A percentile compares a stretch with the other conserved stretches of the same genome.
Conservation (phyloP, 257 asterid genomes). For the Petrea volubilis region DNA sequence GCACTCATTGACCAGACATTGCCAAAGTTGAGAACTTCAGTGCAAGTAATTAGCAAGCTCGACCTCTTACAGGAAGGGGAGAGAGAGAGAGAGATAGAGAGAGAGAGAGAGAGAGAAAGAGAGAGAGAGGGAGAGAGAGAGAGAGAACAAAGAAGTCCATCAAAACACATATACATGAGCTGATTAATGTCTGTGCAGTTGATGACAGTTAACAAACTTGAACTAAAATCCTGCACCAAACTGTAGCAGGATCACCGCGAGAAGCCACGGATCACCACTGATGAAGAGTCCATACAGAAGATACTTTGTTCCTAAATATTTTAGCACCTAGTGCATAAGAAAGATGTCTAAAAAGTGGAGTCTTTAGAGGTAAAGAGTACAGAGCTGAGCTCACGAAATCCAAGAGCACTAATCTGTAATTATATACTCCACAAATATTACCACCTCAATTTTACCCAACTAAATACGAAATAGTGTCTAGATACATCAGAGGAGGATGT, state of each 20-base stretch:
- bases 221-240: slow-evolving; percentile 1
- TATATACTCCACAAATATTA: neutral
- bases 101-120: no score
- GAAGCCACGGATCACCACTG: no score
- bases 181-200: neutral
- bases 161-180: no score
- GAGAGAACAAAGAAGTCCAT: no score
- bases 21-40: neutral
- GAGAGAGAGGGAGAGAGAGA: no score
- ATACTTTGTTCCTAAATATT: no score
- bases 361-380: neutral
- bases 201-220: neutral
- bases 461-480: neutral
- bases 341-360: neutral
- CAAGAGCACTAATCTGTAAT: neutral
- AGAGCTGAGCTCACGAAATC: neutral
- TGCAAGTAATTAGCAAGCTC: neutral
- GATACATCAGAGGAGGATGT: neutral
- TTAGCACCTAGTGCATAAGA: no score
- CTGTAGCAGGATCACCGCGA: neutral
- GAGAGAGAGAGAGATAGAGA: no score
- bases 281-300: no score
- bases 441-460: neutral
- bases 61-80: neutral
- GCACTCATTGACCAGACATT: neutral